These are phyloP conservation scores for Phallus indusiatus DNA, from an alignment of 768 basidiomycete genomes.

Conservation along the genomic window DNA sequence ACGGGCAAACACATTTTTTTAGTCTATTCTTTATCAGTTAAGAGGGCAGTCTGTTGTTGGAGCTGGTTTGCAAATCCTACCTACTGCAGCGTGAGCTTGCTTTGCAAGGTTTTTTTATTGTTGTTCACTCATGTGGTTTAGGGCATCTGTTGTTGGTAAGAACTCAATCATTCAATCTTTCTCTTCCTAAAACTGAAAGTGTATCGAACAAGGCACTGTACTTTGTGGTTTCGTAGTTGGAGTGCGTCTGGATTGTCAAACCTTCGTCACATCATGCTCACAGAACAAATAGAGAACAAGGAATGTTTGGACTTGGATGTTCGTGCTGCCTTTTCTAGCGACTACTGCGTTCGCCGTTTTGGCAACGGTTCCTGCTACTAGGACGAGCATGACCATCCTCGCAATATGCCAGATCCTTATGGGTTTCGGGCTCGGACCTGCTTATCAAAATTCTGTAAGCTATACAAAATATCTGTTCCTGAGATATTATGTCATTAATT, in stretches of 20 bases:
- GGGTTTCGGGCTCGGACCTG: constrained; percentile 28
- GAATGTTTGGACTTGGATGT: constrained; percentile 24
- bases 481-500: constrained; percentile 16
- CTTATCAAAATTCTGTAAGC: constrained; percentile 22
- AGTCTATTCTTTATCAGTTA: constrained; percentile 24
- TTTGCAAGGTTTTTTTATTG: background rate
- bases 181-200: no score
- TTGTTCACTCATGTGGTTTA: no score
- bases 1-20: background rate
- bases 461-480: background rate
- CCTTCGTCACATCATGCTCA: no score
- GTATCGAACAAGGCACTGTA: no score
- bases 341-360: constrained; percentile 27
- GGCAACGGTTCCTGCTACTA: constrained; percentile 22
- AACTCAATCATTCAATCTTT: no score
- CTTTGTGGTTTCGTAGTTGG: no score
- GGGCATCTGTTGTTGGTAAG: no score
- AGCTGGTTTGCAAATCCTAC: constrained; percentile 31
- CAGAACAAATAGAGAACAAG: constrained; percentile 14
- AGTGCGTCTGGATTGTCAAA: no score
- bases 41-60: constrained; percentile 26
- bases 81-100: constrained; percentile 25
- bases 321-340: constrained; percentile 22
- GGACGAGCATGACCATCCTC: constrained; percentile 19
- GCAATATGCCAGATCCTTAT: constrained; percentile 30